phyloP scores from a whole-genome alignment of 164 flowering plant species.

The Aristolochia contorta region DNA sequence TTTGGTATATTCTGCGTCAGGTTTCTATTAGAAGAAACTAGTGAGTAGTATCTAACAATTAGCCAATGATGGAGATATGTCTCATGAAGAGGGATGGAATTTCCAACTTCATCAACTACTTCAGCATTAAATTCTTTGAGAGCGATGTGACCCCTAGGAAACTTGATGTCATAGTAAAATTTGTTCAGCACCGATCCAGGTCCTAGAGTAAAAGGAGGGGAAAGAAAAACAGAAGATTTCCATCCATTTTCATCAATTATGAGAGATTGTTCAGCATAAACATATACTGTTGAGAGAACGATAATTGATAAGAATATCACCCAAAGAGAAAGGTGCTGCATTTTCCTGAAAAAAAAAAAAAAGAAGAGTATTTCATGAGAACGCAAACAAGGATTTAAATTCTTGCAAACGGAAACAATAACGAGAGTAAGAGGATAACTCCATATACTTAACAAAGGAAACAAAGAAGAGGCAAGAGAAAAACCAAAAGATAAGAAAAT shows the following conservation, averaged over 20 bases:
- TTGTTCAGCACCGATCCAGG: conserved; percentile 57
- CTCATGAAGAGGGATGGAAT: conserved; percentile 73
- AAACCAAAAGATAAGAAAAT: no score
- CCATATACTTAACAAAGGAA: no score
- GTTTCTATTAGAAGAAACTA: conserved; percentile 22
- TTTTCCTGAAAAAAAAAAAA: not conserved
- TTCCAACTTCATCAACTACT: conserved; percentile 75
- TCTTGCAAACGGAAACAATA: no score
- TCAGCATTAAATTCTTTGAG: conserved; percentile 70
- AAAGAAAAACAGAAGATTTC: conserved; percentile 37
- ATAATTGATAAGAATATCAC: conserved; percentile 9
- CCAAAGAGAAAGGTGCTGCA: not conserved
- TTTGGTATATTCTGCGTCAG: conserved; percentile 13
- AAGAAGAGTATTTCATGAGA: no score
- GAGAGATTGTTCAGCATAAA: conserved; percentile 14
- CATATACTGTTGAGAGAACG: conserved; percentile 10
- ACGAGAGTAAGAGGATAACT: no score
- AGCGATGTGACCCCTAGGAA: conserved; percentile 87
- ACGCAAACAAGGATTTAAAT: no score
- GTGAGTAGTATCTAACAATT: conserved; percentile 41
- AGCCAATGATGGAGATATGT: conserved; percentile 95
- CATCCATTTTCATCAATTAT: conserved; percentile 15
- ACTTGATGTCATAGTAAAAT: conserved; percentile 39
- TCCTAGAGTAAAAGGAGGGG: conserved; percentile 47
- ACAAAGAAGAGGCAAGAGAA: no score